phyloP scores from a whole-genome alignment of 176 grass and related monocot species.

The Ensete ventricosum region DNA sequence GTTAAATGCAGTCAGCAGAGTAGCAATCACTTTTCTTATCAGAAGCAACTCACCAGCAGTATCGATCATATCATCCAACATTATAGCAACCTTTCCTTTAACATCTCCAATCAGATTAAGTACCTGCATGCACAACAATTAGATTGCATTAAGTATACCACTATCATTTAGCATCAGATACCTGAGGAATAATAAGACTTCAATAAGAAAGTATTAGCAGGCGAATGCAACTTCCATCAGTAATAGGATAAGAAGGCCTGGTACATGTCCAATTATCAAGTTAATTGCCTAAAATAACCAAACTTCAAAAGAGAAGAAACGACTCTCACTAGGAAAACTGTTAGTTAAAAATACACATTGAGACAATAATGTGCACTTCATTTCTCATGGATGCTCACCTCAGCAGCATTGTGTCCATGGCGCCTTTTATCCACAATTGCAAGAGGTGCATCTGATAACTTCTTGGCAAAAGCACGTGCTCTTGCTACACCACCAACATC shows the following conservation, averaged over 20 bases:
- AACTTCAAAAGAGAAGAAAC: not conserved
- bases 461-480: constrained; percentile 68
- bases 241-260: not conserved
- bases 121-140: constrained; percentile 25
- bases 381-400: constrained; percentile 20
- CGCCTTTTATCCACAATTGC: constrained; percentile 69
- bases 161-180: not conserved
- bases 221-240: not conserved
- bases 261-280: not conserved
- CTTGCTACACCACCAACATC: constrained; percentile 74
- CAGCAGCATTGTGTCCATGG: constrained; percentile 49
- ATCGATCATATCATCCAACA: constrained; percentile 81
- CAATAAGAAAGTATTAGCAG: not conserved
- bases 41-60: constrained; percentile 38
- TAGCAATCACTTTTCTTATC: not conserved
- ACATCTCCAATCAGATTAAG: constrained; percentile 66
- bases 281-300: not conserved
- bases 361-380: not conserved
- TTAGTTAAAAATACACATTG: not conserved
- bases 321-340: not conserved
- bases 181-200: not conserved
- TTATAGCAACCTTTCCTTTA: constrained; percentile 52
- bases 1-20: not conserved
- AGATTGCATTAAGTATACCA: not conserved
- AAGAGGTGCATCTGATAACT: constrained; percentile 68